Conservation (phyloP, 306 rosid species). For the Parietaria judaica region DNA sequence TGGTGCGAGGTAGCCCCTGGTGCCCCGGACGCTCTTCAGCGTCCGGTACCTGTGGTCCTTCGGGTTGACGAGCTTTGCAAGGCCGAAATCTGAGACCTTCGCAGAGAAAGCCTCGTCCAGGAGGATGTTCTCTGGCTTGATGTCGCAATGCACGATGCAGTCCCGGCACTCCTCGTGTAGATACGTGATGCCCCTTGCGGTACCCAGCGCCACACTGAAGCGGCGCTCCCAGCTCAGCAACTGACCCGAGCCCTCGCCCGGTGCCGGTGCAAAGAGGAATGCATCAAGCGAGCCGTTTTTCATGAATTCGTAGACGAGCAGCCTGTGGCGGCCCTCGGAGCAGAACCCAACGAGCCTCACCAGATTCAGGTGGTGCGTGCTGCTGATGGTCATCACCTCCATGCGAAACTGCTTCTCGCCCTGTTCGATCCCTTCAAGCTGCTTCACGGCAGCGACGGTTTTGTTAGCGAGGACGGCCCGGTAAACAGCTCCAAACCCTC, state of each 20-base stretch:
- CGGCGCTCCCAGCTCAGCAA: constrained; percentile 60
- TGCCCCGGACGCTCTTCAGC: constrained; percentile 66
- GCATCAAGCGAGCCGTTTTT: constrained; percentile 68
- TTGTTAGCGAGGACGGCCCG: constrained; percentile 54
- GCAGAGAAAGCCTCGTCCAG: constrained; percentile 57
- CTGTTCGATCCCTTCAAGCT: constrained; percentile 75
- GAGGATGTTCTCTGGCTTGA: constrained; percentile 87
- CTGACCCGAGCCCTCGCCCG: constrained; percentile 36
- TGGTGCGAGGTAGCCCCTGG: constrained; percentile 81
- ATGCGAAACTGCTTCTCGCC: constrained; percentile 86
- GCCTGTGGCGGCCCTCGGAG: constrained; percentile 78
- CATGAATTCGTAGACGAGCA: constrained; percentile 83
- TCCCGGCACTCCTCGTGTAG: constrained; percentile 91
- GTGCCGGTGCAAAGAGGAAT: constrained; percentile 32
- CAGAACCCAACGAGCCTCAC: constrained; percentile 86
- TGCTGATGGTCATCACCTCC: constrained; percentile 81
- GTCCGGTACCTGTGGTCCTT: constrained; percentile 59
- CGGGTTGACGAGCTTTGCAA: constrained; percentile 54
- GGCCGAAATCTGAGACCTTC: constrained; percentile 88
- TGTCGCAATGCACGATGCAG: constrained; percentile 81
- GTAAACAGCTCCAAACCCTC: constrained; percentile 83
- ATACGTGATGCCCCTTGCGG: constrained; percentile 83
- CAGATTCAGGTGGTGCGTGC: constrained; percentile 87
- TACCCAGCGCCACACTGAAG: constrained; percentile 56
- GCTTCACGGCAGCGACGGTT: constrained; percentile 79